Evolutionary conservation across 768 basidiomycete species (phyloP), one percentile per base, ranked within the genome.

Genomic region (Hebeloma cylindrosporum): DNA sequence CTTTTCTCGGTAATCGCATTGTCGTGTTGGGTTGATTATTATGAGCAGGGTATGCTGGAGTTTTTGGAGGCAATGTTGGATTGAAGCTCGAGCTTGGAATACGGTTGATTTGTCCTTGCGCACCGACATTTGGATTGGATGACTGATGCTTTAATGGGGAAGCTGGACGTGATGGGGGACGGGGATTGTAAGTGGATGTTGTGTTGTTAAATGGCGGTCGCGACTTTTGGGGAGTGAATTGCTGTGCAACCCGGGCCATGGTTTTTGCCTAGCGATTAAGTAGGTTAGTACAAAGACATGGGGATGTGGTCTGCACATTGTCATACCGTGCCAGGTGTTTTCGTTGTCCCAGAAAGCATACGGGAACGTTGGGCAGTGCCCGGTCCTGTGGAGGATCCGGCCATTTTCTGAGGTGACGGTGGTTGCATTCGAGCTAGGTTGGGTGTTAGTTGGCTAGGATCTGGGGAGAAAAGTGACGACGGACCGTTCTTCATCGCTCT

Each of bases 31-130:
- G 30, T 26, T 44, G 22, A 48, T 39, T 20, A 38, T 35, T 25
- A 54, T 57, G 25, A 27, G 70, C 58, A 25, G 81, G 80, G 53
- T 68, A 85, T 47, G 61, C 69, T 34, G 79, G 78, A 7, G 78
- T 74, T 50, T 80, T 80, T 5, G 69, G 70, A 13, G 76, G 75
- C 27, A 93, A 69, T 5, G 72, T 63, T 0, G 88, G 90, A 40
- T 88, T 87, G 66, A 94, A 93, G 7, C 72, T 79, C 17, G 80
- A 71, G 17, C 70, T 74, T 17, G 85, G 88, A 44, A 70, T 74
- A 55, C 60, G 69, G 21, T 47, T 49, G 26, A 54, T 50, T 56
- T 47, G 47, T 46, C 56, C 50, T 40, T 52, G 52, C 18, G 51
- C 50, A 32, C 47, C 51, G 32, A 52, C 48, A 39, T 57, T 54